A percentile compares a stretch with the other conserved stretches of the same genome.
Conservation (phyloP, 495 filamentous ascomycete species). For the Neurospora sp. region DNA sequence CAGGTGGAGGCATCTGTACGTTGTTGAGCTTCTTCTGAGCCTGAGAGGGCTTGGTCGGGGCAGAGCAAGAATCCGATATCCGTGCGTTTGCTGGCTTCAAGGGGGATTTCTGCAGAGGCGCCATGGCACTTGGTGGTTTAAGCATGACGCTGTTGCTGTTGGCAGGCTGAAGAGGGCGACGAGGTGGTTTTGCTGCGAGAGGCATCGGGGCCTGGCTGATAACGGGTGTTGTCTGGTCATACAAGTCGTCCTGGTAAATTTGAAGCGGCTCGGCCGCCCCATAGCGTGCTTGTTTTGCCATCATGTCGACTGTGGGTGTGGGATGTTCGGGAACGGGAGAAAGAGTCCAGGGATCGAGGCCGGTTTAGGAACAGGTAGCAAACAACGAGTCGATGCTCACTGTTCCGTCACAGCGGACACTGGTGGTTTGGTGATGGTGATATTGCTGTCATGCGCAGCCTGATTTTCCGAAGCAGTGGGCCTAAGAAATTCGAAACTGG, state of each 20-base stretch:
- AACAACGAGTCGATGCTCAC: neutral
- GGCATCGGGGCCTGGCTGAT: conserved; percentile 45
- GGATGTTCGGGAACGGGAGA: neutral
- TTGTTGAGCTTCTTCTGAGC: conserved; percentile 41
- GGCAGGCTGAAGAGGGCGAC: conserved; percentile 41
- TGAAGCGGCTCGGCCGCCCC: conserved; percentile 45
- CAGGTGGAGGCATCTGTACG: conserved; percentile 65
- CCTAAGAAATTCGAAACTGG: neutral
- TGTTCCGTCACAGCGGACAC: neutral
- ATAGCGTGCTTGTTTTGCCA: conserved; percentile 52
- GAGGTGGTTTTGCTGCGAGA: conserved; percentile 32
- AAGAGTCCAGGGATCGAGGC: neutral
- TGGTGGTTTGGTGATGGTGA: neutral
- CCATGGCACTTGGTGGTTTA: conserved; percentile 39
- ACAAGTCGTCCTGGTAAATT: conserved; percentile 53
- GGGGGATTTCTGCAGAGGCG: conserved; percentile 46
- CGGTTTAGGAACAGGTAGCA: neutral
- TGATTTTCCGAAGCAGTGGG: neutral
- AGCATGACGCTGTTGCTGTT: conserved; percentile 39
- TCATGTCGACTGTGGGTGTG: conserved; percentile 4
- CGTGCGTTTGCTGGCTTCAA: conserved; percentile 33
- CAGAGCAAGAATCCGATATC: conserved; percentile 28
- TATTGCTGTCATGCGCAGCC: neutral
- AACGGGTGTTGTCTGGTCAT: conserved; percentile 32
- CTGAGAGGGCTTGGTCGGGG: conserved; percentile 34